Evolutionary conservation across 441 rosid genomes (phyloP), one percentile per base, ranked within the genome.

Genomic region (Eruca vesicaria): DNA sequence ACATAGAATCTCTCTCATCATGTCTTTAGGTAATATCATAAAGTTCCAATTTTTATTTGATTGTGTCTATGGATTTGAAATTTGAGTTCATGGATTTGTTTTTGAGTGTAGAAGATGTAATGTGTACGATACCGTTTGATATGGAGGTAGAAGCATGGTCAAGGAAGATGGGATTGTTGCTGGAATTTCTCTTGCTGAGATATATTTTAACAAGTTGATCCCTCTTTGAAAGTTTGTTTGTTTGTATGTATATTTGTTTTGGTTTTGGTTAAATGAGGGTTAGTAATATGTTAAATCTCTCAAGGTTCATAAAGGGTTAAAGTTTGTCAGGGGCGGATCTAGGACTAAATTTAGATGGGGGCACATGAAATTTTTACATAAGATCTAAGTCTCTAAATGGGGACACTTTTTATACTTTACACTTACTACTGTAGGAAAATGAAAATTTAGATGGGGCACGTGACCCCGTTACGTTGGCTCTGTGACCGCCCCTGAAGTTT

Each of bases 141-240:
- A 82, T 79, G 96, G 94, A 93, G 81, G 98, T 88, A 71, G 99
- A 89, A 85, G 97, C 86, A 79, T 96, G 80, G 96, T 92, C 0
- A 93, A 96, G 71, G 99, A 91, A 76, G 90, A 90, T 74, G 98
- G 98, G 53, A 82, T 91, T 63, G 69, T 95, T 63, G 98, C 97
- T 35, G 96, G 98, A 56, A 85, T 86, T 53, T 79, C 93, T 12
- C 88, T 92, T 63, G 93, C 97, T 36, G 96, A 87, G 68, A 83
- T 91, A 84, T 90, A 16, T 94, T 92, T 83, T 81, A 82, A 41
- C 94, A 88, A 82, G 93, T 87, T 68, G 96, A 95, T 85, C 88
- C 94, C 20, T 85, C 93, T 5, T 77, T 93, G 74, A 86, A 84
- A 93, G 99, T 95, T 21, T 21, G 23, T 32, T 35, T 63, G 75